These are phyloP conservation scores for Moelleriella libera DNA, from an alignment of 2,329 filamentous ascomycete genomes.

Conservation along the genomic window DNA sequence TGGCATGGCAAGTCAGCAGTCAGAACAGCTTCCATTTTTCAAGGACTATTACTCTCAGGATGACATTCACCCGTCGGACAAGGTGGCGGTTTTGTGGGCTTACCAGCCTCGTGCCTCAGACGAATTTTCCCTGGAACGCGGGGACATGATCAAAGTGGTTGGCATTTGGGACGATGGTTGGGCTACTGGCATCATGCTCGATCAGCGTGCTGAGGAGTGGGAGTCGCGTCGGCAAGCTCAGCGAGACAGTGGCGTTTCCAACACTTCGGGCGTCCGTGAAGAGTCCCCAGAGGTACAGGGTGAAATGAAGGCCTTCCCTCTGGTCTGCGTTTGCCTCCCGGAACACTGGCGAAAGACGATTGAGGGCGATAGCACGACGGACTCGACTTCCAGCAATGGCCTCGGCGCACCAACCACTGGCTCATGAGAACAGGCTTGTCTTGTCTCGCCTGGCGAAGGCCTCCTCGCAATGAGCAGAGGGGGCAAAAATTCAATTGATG, in stretches of 20 bases:
- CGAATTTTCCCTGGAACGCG: constrained; percentile 84
- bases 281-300: constrained; percentile 49
- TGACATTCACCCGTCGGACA: constrained; percentile 83
- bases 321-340: constrained; percentile 90
- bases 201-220: constrained; percentile 80
- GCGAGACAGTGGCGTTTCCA: constrained; percentile 86
- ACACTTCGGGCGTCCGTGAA: constrained; percentile 51
- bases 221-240: constrained; percentile 62
- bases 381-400: constrained; percentile 37
- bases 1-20: constrained; percentile 75
- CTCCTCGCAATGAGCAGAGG: no score
- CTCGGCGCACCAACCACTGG: constrained; percentile 1
- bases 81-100: constrained; percentile 86
- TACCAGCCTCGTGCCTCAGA: constrained; percentile 90
- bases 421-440: constrained; percentile 2
- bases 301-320: constrained; percentile 94
- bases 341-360: constrained; percentile 97
- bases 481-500: no score
- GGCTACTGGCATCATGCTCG: constrained; percentile 81
- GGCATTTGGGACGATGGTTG: constrained; percentile 99
- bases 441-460: no score
- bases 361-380: constrained; percentile 67
- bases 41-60: constrained; percentile 98
- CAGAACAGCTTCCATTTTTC: constrained; percentile 90
- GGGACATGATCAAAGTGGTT: constrained; percentile 95